A percentile compares a stretch with the other conserved stretches of the same genome.
These are phyloP conservation scores for Phytophthora citricola DNA, from an alignment of 352 stramenopile species.

Conservation along the genomic window DNA sequence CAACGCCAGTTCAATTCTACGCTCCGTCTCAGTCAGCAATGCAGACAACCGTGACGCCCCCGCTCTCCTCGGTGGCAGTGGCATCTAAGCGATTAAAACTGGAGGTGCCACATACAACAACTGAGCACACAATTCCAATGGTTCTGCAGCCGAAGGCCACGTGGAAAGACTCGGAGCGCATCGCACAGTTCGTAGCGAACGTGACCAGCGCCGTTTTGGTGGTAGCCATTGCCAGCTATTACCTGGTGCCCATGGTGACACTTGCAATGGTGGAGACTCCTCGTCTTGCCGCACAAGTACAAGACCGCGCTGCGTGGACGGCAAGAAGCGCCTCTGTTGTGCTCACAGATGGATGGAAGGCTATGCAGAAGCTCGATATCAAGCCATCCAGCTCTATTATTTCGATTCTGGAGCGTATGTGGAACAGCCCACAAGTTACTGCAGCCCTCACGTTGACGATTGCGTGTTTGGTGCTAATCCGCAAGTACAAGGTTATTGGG, in stretches of 20 bases:
- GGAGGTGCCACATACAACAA: constrained; percentile 23
- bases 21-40: constrained; percentile 18
- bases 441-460: constrained; percentile 42
- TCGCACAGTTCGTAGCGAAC: constrained; percentile 76
- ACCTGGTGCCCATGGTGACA: constrained; percentile 37
- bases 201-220: constrained; percentile 65
- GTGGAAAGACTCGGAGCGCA: constrained; percentile 73
- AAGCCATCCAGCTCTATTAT: constrained; percentile 36
- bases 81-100: constrained; percentile 11
- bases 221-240: constrained; percentile 53
- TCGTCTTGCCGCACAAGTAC: constrained; percentile 35
- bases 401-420: constrained; percentile 35
- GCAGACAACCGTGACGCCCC: constrained; percentile 10
- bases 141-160: constrained; percentile 34
- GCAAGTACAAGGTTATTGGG: constrained; percentile 70
- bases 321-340: constrained; percentile 33
- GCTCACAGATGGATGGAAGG: constrained; percentile 36
- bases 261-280: constrained; percentile 49
- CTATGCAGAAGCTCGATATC: constrained; percentile 33
- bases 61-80: background rate
- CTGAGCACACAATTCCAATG: constrained; percentile 15
- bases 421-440: constrained; percentile 46
- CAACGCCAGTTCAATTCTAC: constrained; percentile 15
- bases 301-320: constrained; percentile 24
- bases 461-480: constrained; percentile 36